These are phyloP conservation scores for Chalaropsis thielavioides DNA, from an alignment of 2,329 filamentous ascomycete species.

Conservation along the genomic window DNA sequence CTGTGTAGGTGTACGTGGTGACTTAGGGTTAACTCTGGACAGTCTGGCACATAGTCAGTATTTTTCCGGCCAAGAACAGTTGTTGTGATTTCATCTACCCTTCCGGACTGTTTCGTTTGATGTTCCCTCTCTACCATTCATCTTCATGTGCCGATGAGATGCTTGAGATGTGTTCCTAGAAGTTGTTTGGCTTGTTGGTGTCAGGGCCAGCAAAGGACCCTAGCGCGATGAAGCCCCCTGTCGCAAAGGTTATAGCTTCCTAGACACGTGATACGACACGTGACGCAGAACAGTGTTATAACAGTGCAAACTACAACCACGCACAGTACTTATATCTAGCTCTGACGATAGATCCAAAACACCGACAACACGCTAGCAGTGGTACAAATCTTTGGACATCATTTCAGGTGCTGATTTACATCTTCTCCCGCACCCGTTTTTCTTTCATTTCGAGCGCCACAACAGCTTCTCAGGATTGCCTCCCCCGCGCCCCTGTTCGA, in stretches of 20 bases:
- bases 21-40: not conserved
- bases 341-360: not conserved
- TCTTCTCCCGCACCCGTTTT: not conserved
- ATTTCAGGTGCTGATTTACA: not conserved
- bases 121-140: not conserved
- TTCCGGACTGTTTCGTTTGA: not conserved
- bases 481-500: too few relatives aligned
- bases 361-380: not conserved
- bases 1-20: not conserved
- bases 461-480: too few relatives aligned
- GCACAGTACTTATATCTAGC: not conserved
- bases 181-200: not conserved
- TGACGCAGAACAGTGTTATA: not conserved
- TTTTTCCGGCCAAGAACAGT: not conserved
- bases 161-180: not conserved
- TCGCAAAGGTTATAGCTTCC: not conserved
- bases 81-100: not conserved
- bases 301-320: not conserved
- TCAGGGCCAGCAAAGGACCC: constrained; percentile 2
- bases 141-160: not conserved
- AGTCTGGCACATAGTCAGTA: not conserved
- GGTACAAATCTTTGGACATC: not conserved
- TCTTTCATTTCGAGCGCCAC: not conserved
- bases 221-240: not conserved
- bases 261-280: not conserved